Base-by-base conservation (phyloP, 129 eudicot species). In the Deinandra increscens region DNA sequence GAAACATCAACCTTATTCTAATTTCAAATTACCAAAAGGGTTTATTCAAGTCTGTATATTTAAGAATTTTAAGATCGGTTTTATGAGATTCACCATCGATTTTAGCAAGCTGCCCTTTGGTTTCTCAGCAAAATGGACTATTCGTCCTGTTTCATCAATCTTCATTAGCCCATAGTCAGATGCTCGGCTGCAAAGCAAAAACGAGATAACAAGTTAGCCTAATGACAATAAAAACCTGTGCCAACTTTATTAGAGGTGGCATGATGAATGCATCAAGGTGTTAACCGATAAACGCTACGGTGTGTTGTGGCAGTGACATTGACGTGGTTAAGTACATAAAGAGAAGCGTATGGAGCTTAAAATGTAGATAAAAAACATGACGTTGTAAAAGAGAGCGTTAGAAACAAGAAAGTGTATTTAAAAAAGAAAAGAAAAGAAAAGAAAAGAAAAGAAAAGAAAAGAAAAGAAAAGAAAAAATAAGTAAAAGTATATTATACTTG, bases 131-230 rank as follows among this genome's bases (percentile, higher is more conserved):
- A 88, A 86, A 29, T 86, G 87, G 55, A 84, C 75, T 44, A 91
- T 78, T 13, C 89, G 84, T 15, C 91, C 94, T 4, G 79, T 82
- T 42, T 78, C 80, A 29, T 91, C 90, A 34, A 88, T 88, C 81
- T 91, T 88, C 93, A 91, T 82, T 74, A 88, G 50, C 46, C 96
- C 96, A 79, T 75, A 88, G 42, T 91, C 98, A 20, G 94, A 88
- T 45, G 96, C 95, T 22, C 94, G 96, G 74, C 96, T 91, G 81
- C 71, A 74, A 70, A 48, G 64, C 33, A 58, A 39, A 60, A 51
- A 23, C 4, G 2, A 64, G 34, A 26, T 10, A 34, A 26, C 8
- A 34, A 60, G 9, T 62, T 23, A 13, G 48, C 56, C 17, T 11
- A 55, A 42, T 22, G 14, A 34, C 63, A 50, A 69, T 4, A 7